phyloP scores from a whole-genome alignment of 2,329 filamentous ascomycete genomes.

The Aspergillus sp. region DNA sequence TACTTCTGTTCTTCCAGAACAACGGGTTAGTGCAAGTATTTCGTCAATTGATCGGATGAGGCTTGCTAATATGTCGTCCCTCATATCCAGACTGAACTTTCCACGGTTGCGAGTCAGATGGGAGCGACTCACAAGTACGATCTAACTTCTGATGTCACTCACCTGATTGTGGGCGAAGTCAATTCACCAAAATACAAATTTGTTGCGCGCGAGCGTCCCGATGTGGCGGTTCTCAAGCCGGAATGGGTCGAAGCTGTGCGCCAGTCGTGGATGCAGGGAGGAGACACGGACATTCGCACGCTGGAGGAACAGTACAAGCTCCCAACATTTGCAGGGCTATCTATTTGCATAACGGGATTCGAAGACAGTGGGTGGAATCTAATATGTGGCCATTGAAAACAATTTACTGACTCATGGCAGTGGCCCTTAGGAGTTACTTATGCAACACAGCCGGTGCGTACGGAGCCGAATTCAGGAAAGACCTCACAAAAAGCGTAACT shows the following conservation, averaged over 20 bases:
- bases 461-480: conserved; percentile 77
- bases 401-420: conserved; percentile 29
- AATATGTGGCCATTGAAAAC: not conserved
- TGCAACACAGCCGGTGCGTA: conserved; percentile 58
- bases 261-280: conserved; percentile 69
- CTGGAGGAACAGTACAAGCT: conserved; percentile 54
- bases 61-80: not conserved
- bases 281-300: conserved; percentile 61
- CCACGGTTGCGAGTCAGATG: conserved; percentile 58
- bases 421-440: conserved; percentile 60
- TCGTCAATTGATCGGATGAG: not conserved
- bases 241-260: conserved; percentile 77
- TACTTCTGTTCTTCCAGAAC: conserved; percentile 72
- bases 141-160: conserved; percentile 90
- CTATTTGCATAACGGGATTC: conserved; percentile 63
- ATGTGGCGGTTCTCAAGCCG: conserved; percentile 74
- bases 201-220: conserved; percentile 79
- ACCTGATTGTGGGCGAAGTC: conserved; percentile 82
- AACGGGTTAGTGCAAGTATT: conserved; percentile 52
- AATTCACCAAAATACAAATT: conserved; percentile 92
- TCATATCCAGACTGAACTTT: conserved; percentile 30
- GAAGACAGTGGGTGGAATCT: conserved; percentile 47
- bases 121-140: conserved; percentile 83
- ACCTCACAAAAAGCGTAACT: conserved; percentile 76
- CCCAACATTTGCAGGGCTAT: conserved; percentile 44